A percentile compares a stretch with the other conserved stretches of the same genome.
These are phyloP conservation scores for Phytophthora fragariaefolia DNA, from an alignment of 352 stramenopile genomes.

Conservation along the genomic window DNA sequence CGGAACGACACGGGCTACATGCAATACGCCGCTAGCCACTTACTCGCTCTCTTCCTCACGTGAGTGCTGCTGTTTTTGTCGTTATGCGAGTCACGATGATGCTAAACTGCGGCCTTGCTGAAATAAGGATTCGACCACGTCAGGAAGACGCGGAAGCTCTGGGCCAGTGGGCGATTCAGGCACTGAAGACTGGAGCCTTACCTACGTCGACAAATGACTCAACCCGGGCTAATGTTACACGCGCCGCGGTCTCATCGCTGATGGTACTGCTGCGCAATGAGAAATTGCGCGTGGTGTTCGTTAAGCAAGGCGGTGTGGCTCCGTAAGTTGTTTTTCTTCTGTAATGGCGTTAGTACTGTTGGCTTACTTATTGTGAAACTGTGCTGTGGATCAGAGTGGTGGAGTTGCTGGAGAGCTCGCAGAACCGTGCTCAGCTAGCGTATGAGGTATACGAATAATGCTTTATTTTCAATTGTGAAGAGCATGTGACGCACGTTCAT, in stretches of 20 bases:
- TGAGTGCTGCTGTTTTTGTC: conserved; percentile 28
- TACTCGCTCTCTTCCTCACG: conserved; percentile 88
- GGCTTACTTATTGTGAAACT: conserved; percentile 4
- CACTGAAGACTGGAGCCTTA: conserved; percentile 69
- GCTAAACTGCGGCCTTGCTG: not conserved
- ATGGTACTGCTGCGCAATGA: conserved; percentile 93
- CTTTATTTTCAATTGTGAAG: too few relatives aligned
- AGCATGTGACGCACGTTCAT: too few relatives aligned
- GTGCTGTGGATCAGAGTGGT: conserved; percentile 50
- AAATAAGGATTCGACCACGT: conserved; percentile 66
- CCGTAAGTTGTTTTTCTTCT: conserved; percentile 62
- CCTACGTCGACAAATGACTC: conserved; percentile 63
- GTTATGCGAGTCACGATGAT: not conserved
- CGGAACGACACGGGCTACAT: conserved; percentile 87
- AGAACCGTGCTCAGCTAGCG: conserved; percentile 93
- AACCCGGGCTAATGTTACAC: conserved; percentile 76
- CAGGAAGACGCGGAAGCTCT: conserved; percentile 83
- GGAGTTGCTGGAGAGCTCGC: conserved; percentile 77
- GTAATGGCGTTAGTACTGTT: conserved; percentile 2
- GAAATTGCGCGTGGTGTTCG: conserved; percentile 90
- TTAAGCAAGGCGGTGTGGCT: conserved; percentile 90
- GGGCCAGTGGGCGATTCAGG: conserved; percentile 79
- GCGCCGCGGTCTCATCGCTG: conserved; percentile 90
- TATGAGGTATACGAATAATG: conserved; percentile 96
- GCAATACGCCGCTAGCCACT: conserved; percentile 80